A percentile compares a stretch with the other conserved stretches of the same genome.
phyloP scores from a whole-genome alignment of 1,284 basidiomycete species.

The Marasmius sp. region DNA sequence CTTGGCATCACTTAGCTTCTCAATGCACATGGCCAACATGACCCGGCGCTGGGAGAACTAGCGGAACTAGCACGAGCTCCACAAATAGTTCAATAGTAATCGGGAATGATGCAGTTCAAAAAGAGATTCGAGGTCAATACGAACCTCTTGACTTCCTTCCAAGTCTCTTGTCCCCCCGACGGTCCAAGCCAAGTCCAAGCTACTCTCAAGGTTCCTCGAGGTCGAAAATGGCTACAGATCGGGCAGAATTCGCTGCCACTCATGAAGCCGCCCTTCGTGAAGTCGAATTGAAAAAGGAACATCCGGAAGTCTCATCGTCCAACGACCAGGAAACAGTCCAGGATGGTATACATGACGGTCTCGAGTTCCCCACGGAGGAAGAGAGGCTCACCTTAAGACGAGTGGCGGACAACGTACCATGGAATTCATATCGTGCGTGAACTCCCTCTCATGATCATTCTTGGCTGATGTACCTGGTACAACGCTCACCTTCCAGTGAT shows the following conservation, averaged over 20 bases:
- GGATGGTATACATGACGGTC: slow-evolving; percentile 54
- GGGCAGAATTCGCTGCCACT: background rate
- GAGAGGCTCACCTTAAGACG: slow-evolving; percentile 61
- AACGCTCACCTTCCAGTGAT: slow-evolving; percentile 48
- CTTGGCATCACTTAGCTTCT: too few relatives aligned
- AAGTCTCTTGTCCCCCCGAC: background rate
- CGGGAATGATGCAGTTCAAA: background rate
- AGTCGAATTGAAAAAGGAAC: slow-evolving; percentile 1
- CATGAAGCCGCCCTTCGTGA: background rate
- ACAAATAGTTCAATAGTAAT: too few relatives aligned
- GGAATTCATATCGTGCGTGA: slow-evolving; percentile 62
- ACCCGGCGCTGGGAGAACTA: too few relatives aligned
- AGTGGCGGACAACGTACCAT: slow-evolving; percentile 63
- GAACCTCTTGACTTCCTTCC: background rate
- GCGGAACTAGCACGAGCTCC: too few relatives aligned
- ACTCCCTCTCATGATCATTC: slow-evolving; percentile 15
- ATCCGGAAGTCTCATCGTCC: background rate
- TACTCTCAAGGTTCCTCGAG: background rate
- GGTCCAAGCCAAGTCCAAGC: slow-evolving; percentile 1
- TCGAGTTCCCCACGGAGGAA: slow-evolving; percentile 70
- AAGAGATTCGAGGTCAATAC: background rate
- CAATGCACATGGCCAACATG: too few relatives aligned
- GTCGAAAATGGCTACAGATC: slow-evolving; percentile 1
- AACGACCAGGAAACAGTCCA: background rate
- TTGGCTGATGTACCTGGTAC: slow-evolving; percentile 11